These are phyloP conservation scores for Inosperma sp. DNA, from an alignment of 768 basidiomycete genomes.

Conservation along the genomic window DNA sequence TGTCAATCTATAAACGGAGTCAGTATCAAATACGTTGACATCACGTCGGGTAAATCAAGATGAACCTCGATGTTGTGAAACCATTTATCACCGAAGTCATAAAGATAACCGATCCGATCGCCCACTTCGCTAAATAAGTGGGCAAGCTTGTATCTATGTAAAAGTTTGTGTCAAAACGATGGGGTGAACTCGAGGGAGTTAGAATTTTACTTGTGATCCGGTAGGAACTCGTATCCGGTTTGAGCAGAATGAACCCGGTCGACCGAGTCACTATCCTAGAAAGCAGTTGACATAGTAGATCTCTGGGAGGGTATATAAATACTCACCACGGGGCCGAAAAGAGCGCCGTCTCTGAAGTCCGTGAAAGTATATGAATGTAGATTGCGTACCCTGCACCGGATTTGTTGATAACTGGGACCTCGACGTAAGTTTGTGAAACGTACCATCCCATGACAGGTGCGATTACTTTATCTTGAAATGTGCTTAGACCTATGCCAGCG, in stretches of 20 bases:
- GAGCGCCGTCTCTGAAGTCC: slow-evolving; percentile 28
- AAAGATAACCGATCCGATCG: slow-evolving; percentile 28
- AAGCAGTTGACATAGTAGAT: not conserved
- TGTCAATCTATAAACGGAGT: slow-evolving; percentile 11
- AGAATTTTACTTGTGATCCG: slow-evolving; percentile 28
- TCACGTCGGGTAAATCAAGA: not conserved
- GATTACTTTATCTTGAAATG: slow-evolving; percentile 33
- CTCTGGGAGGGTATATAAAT: not conserved
- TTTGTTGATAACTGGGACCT: not conserved
- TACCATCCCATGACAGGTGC: slow-evolving; percentile 34
- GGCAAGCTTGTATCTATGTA: slow-evolving; percentile 21
- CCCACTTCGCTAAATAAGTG: slow-evolving; percentile 29
- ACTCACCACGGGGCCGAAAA: slow-evolving; percentile 30
- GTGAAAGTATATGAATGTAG: slow-evolving; percentile 31
- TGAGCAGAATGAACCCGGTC: slow-evolving; percentile 21
- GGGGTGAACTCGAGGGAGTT: not conserved
- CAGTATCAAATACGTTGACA: too few species aligned
- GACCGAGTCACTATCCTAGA: slow-evolving; percentile 11
- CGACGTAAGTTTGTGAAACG: not conserved
- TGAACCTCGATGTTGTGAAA: slow-evolving; percentile 27
- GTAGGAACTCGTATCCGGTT: slow-evolving; percentile 29
- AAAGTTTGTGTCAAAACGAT: not conserved
- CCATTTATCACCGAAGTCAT: slow-evolving; percentile 35
- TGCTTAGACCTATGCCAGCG: slow-evolving; percentile 30
- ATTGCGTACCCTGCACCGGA: slow-evolving; percentile 25